A percentile compares a stretch with the other conserved stretches of the same genome.
These are phyloP conservation scores for Harrya chromipes DNA, from an alignment of 768 basidiomycete species.

Conservation along the genomic window DNA sequence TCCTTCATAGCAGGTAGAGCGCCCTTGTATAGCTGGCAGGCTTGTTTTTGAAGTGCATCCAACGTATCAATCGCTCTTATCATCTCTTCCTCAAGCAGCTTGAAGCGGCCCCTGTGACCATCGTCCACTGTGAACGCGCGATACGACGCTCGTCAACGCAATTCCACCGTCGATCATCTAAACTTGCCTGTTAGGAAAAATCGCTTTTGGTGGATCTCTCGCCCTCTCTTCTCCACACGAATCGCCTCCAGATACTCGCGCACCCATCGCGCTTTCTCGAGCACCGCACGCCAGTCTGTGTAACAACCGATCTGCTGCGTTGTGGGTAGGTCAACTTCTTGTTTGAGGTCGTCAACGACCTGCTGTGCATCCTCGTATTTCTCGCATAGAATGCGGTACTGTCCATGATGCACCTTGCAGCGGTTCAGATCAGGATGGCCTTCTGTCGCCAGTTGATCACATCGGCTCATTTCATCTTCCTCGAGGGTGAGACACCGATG, in stretches of 20 bases:
- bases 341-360: slow-evolving; percentile 21
- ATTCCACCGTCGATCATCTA: not conserved
- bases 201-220: slow-evolving; percentile 29
- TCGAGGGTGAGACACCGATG: slow-evolving; percentile 18
- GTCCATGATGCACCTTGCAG: slow-evolving; percentile 26
- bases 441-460: slow-evolving; percentile 17
- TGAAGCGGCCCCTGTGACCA: slow-evolving; percentile 30
- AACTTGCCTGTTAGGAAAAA: slow-evolving; percentile 33
- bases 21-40: slow-evolving; percentile 15
- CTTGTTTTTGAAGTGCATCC: slow-evolving; percentile 17
- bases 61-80: slow-evolving; percentile 18
- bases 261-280: slow-evolving; percentile 22
- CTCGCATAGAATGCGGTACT: slow-evolving; percentile 23
- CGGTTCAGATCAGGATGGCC: slow-evolving; percentile 15
- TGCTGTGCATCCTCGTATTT: slow-evolving; percentile 29
- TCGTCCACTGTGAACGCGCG: slow-evolving; percentile 22
- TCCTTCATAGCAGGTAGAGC: slow-evolving; percentile 2
- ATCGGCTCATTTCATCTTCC: slow-evolving; percentile 28
- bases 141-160: not conserved
- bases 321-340: slow-evolving; percentile 15
- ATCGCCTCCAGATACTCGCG: slow-evolving; percentile 32
- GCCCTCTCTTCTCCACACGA: slow-evolving; percentile 29
- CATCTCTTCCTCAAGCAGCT: slow-evolving; percentile 30
- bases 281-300: slow-evolving; percentile 8
- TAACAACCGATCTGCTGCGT: slow-evolving; percentile 11